Evolutionary conservation across 1,139 yeast genomes (phyloP).

Genomic region (Williopsis jadinii): DNA sequence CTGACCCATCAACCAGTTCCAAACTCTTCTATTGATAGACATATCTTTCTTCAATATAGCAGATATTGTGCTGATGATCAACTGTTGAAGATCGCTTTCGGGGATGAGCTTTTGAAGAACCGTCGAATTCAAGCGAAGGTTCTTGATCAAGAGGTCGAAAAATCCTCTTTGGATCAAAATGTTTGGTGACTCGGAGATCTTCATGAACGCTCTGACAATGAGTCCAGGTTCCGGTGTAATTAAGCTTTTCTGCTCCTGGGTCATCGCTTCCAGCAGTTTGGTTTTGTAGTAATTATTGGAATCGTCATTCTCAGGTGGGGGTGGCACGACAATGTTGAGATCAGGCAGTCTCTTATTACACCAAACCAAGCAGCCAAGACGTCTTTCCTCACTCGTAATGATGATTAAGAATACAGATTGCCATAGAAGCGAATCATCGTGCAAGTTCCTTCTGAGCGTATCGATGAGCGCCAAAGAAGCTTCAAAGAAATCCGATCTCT

Average conservation of each 20-base stretch:
- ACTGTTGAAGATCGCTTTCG: slow-evolving; percentile 45
- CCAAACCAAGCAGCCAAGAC: slow-evolving; percentile 82
- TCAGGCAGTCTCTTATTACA: slow-evolving; percentile 60
- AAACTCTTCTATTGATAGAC: slow-evolving; percentile 86
- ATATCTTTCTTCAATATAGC: slow-evolving; percentile 79
- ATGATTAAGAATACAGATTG: slow-evolving; percentile 68
- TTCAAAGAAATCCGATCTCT: slow-evolving; percentile 72
- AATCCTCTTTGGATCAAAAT: slow-evolving; percentile 83
- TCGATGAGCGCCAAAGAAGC: slow-evolving; percentile 57
- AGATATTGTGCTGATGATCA: slow-evolving; percentile 57
- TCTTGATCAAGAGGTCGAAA: slow-evolving; percentile 68
- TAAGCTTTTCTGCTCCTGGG: slow-evolving; percentile 27
- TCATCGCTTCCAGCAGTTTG: slow-evolving; percentile 4
- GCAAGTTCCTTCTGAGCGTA: slow-evolving; percentile 46
- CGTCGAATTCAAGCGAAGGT: slow-evolving; percentile 57
- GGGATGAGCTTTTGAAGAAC: slow-evolving; percentile 44
- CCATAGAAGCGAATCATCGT: slow-evolving; percentile 80
- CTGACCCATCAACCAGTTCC: slow-evolving; percentile 92
- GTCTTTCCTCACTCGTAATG: slow-evolving; percentile 69
- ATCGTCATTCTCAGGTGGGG: slow-evolving; percentile 10
- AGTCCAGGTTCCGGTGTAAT: slow-evolving; percentile 76
- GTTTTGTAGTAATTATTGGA: slow-evolving; percentile 9
- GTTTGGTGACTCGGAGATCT: slow-evolving; percentile 56
- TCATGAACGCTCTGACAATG: slow-evolving; percentile 63
- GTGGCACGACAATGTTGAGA: slow-evolving; percentile 30